Conservation (phyloP, 257 asterid species). For the Solanum commersonii region DNA sequence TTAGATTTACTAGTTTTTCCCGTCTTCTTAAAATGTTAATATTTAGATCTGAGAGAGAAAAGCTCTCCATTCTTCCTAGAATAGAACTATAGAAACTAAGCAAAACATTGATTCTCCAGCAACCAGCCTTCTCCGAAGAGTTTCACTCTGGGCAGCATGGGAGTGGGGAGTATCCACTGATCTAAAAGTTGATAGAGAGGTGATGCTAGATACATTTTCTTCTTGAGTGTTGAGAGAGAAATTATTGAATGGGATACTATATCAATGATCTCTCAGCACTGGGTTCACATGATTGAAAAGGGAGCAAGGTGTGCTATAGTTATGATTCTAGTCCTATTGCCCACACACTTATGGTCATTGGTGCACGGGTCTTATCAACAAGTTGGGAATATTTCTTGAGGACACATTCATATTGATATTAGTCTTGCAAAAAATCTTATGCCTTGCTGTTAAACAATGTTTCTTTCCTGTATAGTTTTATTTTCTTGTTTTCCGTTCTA, state of each 20-base stretch:
- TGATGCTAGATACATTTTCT: neutral
- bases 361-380: neutral
- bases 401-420: neutral
- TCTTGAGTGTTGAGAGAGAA: neutral
- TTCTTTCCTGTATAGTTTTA: neutral
- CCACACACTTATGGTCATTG: neutral
- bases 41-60: neutral
- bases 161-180: neutral
- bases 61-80: neutral
- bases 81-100: neutral
- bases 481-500: neutral
- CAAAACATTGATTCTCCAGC: neutral
- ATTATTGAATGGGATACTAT: neutral
- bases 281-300: neutral
- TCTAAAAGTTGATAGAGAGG: neutral
- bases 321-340: neutral
- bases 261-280: neutral
- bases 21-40: neutral
- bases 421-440: neutral
- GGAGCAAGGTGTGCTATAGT: neutral
- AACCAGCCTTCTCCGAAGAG: neutral
- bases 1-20: neutral
- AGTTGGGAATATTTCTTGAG: neutral
- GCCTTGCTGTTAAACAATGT: neutral
- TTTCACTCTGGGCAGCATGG: neutral